phyloP scores from a whole-genome alignment of 2,329 filamentous ascomycete species.

The Xylaria sp. region DNA sequence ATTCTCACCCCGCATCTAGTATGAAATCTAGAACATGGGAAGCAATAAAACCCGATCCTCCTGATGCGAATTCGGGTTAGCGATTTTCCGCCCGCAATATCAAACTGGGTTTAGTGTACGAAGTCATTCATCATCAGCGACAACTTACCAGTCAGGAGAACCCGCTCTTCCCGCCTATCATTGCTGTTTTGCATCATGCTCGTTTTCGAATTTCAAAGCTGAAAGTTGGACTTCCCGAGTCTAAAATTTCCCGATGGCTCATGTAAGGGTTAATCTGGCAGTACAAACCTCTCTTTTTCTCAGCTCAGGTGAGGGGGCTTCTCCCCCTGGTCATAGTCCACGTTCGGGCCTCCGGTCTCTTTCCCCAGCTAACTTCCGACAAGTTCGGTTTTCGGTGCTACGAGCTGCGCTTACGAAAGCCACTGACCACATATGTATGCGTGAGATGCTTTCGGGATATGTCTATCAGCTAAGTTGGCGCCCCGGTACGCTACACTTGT shows the following conservation, averaged over 20 bases:
- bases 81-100: neutral
- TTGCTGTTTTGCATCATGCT: slow-evolving; percentile 9
- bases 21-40: slow-evolving; percentile 62
- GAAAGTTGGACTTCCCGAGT: neutral
- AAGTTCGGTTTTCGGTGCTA: neutral
- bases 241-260: neutral
- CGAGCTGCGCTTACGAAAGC: neutral
- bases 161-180: slow-evolving; percentile 30
- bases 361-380: slow-evolving; percentile 29
- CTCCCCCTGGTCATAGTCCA: neutral
- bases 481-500: neutral
- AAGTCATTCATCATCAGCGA: neutral
- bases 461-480: neutral
- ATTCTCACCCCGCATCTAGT: slow-evolving; percentile 53
- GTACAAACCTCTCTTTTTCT: neutral
- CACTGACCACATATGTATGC: neutral
- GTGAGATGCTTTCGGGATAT: neutral
- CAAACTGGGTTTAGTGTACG: neutral
- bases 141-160: slow-evolving; percentile 47
- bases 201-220: neutral
- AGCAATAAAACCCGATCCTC: slow-evolving; percentile 65
- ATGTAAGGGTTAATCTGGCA: neutral
- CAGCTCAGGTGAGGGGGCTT: slow-evolving; percentile 3
- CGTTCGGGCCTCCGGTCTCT: slow-evolving; percentile 20
- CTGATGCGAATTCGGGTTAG: slow-evolving; percentile 44